phyloP scores from a whole-genome alignment of 139 green algal species.

The Raphidocelis subcapitata region DNA sequence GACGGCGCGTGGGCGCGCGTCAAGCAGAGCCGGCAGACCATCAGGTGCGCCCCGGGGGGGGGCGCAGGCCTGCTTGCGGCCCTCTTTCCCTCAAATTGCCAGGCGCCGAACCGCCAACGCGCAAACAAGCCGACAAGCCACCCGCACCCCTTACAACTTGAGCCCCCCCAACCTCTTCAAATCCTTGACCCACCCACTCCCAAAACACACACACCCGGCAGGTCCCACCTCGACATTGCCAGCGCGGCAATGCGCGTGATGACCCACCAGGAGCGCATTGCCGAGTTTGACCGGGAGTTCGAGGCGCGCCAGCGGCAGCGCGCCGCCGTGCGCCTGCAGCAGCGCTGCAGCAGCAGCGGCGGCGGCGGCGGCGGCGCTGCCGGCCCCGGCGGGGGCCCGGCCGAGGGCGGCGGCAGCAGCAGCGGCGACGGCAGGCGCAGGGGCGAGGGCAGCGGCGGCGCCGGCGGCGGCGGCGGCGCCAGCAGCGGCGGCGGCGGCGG shows the following conservation, averaged over 20 bases:
- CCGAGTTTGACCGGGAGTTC: slow-evolving; percentile 11
- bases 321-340: no score
- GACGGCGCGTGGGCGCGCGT: slow-evolving; percentile 5
- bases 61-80: no score
- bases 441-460: not conserved
- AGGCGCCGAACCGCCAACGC: no score
- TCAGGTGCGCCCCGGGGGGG: not conserved
- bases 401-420: not conserved
- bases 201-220: no score
- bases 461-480: not conserved
- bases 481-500: not conserved
- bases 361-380: no score
- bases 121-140: no score
- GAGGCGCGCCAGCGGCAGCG: not conserved
- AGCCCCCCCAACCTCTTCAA: no score
- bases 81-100: no score
- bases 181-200: no score
- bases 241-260: slow-evolving; percentile 1
- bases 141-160: no score
- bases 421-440: not conserved
- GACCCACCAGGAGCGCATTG: slow-evolving; percentile 6
- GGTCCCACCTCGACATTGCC: slow-evolving; percentile 6
- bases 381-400: no score
- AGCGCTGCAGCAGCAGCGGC: no score
- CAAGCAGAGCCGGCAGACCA: not conserved